Percentiles rank a stretch among this genome's conserved stretches.
Conservation (phyloP, 352 stramenopile genomes). For the Pythium pyrilobum region DNA sequence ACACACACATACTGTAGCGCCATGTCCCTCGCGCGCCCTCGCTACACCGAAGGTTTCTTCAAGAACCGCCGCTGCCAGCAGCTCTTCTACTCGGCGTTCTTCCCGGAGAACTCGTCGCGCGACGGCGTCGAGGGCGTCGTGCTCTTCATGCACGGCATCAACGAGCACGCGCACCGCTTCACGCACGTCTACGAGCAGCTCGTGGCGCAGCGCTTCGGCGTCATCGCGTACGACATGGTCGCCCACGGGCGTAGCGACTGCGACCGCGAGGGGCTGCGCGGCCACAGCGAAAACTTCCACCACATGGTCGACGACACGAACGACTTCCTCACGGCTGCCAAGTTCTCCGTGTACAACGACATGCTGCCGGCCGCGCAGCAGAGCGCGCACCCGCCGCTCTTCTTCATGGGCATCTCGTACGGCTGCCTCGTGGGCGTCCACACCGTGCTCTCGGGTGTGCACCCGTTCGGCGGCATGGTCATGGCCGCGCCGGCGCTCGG, state of each 20-base stretch:
- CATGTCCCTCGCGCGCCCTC: constrained; percentile 5
- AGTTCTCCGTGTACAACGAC: constrained; percentile 26
- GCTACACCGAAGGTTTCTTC: constrained; percentile 33
- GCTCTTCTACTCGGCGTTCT: constrained; percentile 53
- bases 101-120: constrained; percentile 22
- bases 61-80: constrained; percentile 37
- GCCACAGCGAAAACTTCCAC: constrained; percentile 44
- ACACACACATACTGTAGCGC: too few species aligned
- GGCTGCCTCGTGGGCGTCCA: constrained; percentile 55
- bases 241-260: constrained; percentile 51
- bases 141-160: constrained; percentile 62
- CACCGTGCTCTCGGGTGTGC: constrained; percentile 38
- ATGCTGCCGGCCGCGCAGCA: constrained; percentile 22
- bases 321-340: constrained; percentile 40
- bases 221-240: constrained; percentile 63
- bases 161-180: constrained; percentile 59
- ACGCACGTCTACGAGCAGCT: constrained; percentile 50
- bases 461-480: constrained; percentile 42
- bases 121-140: constrained; percentile 36
- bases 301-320: constrained; percentile 74
- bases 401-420: constrained; percentile 70
- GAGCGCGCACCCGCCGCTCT: constrained; percentile 21
- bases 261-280: constrained; percentile 28
- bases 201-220: constrained; percentile 35
- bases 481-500: constrained; percentile 54